These are phyloP conservation scores for Pseudocercospora macadamiae DNA, from an alignment of 2,329 filamentous ascomycete genomes.

Conservation along the genomic window DNA sequence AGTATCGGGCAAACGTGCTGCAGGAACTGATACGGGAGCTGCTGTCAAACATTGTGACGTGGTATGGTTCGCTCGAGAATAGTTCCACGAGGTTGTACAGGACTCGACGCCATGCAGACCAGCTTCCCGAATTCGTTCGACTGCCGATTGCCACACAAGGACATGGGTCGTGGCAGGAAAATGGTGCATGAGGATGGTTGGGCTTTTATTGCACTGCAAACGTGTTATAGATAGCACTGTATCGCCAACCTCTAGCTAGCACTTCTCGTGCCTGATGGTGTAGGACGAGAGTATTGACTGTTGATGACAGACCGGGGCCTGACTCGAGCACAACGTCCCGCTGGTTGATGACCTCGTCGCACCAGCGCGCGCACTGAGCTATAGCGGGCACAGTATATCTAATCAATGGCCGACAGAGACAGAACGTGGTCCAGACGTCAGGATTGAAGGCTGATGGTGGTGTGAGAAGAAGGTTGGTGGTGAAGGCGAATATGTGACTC, in stretches of 20 bases:
- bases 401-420: slow-evolving; percentile 3
- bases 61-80: slow-evolving; percentile 16
- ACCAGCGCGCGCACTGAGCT: not conserved
- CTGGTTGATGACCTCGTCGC: not conserved
- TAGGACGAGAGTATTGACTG: not conserved
- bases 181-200: not conserved
- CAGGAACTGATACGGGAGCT: slow-evolving; percentile 4
- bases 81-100: slow-evolving; percentile 11
- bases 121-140: slow-evolving; percentile 7
- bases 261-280: not conserved
- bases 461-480: not conserved
- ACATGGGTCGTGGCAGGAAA: not conserved
- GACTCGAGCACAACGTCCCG: not conserved
- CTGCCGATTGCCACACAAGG: slow-evolving; percentile 5
- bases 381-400: not conserved
- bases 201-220: not conserved
- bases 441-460: no score
- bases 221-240: slow-evolving; percentile 9
- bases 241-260: not conserved
- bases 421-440: no score
- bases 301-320: slow-evolving; percentile 3
- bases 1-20: slow-evolving; percentile 1
- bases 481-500: not conserved
- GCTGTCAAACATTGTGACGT: slow-evolving; percentile 18
- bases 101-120: slow-evolving; percentile 10